A percentile compares a stretch with the other conserved stretches of the same genome.
Conservation (phyloP, 441 rosid species). For the Brassica balearica region DNA sequence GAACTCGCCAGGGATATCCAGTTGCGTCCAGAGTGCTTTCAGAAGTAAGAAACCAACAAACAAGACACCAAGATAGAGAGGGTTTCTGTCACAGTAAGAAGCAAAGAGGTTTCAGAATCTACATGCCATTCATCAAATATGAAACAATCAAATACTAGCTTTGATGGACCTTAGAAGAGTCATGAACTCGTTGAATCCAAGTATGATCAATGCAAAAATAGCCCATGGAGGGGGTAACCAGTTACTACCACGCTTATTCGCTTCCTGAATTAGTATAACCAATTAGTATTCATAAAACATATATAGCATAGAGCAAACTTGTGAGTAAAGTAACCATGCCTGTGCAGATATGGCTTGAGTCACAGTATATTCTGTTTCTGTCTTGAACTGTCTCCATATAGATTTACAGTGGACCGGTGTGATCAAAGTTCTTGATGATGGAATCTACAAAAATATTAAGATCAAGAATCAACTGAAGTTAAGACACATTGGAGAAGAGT, state of each 20-base stretch:
- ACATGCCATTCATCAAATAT: not conserved
- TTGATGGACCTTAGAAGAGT: constrained; percentile 75
- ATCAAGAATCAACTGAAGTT: constrained; percentile 12
- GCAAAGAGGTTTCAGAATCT: constrained; percentile 7
- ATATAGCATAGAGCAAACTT: not conserved
- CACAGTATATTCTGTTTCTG: constrained; percentile 88
- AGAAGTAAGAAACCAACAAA: constrained; percentile 70
- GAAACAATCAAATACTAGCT: constrained; percentile 20
- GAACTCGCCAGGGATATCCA: constrained; percentile 81
- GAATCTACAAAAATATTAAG: constrained; percentile 55
- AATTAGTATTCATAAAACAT: constrained; percentile 22
- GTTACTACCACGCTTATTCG: constrained; percentile 79
- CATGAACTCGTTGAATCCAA: constrained; percentile 97
- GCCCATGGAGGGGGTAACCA: constrained; percentile 99
- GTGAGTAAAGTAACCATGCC: constrained; percentile 46
- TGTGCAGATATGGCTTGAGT: constrained; percentile 97
- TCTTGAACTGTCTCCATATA: constrained; percentile 92
- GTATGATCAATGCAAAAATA: constrained; percentile 73
- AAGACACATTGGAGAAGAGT: constrained; percentile 3
- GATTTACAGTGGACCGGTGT: constrained; percentile 95
- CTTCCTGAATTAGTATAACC: constrained; percentile 65
- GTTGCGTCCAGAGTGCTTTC: constrained; percentile 91
- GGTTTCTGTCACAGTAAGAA: constrained; percentile 68
- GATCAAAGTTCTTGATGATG: constrained; percentile 75
- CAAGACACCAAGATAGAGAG: constrained; percentile 68